A percentile compares a stretch with the other conserved stretches of the same genome.
phyloP scores from a whole-genome alignment of 768 basidiomycete genomes.

The button mushroom (Agaricus bisporus) region DNA sequence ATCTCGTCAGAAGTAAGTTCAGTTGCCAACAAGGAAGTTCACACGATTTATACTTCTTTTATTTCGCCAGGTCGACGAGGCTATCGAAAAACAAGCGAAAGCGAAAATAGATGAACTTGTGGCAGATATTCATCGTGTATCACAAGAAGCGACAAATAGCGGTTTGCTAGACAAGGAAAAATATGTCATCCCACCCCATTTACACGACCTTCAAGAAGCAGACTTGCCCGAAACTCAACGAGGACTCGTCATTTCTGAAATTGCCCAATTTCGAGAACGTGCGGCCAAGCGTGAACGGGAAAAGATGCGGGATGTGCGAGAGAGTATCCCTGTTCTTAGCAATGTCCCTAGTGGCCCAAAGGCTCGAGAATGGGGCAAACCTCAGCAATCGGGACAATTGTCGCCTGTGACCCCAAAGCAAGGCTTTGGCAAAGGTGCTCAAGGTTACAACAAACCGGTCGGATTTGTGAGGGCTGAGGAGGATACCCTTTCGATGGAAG shows the following conservation, averaged over 20 bases:
- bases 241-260: conserved; percentile 91
- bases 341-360: conserved; percentile 68
- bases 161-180: conserved; percentile 79
- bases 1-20: conserved; percentile 75
- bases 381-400: conserved; percentile 27
- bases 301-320: conserved; percentile 74
- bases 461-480: conserved; percentile 77
- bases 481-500: conserved; percentile 25
- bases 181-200: conserved; percentile 91
- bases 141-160: conserved; percentile 68
- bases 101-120: conserved; percentile 60
- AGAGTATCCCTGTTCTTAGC: conserved; percentile 41
- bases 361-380: conserved; percentile 74
- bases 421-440: conserved; percentile 60
- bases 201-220: conserved; percentile 93
- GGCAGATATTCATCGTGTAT: conserved; percentile 62
- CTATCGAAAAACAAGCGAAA: conserved; percentile 54
- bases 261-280: conserved; percentile 92
- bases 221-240: conserved; percentile 93
- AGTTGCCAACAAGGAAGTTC: background rate
- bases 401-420: conserved; percentile 29
- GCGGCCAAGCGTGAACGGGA: conserved; percentile 89
- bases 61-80: conserved; percentile 60
- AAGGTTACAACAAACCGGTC: conserved; percentile 74
- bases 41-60: conserved; percentile 1